Percentiles rank a stretch among this genome's conserved stretches.
Evolutionary conservation across 768 basidiomycete genomes (phyloP).

Genomic region (Exsudoporus frostii): DNA sequence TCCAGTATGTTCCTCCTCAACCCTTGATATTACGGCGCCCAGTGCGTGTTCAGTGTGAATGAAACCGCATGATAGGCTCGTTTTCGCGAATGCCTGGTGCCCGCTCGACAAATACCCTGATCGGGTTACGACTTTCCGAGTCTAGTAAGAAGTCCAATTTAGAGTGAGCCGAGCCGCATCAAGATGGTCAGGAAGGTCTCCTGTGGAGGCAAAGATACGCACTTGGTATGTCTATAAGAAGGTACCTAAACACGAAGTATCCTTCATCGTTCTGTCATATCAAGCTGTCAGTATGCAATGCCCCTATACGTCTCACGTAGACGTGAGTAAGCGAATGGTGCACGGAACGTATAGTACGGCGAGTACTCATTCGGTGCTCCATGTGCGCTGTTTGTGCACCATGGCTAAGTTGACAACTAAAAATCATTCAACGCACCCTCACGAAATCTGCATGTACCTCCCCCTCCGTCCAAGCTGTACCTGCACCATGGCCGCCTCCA

Average conservation of each 20-base stretch:
- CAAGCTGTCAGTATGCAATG: conserved; percentile 8
- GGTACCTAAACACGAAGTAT: conserved; percentile 73
- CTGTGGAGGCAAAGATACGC: conserved; percentile 32
- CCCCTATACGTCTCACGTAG: neutral
- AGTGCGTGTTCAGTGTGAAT: conserved; percentile 32
- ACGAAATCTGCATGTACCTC: conserved; percentile 80
- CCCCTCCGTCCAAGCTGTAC: conserved; percentile 61
- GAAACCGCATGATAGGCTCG: conserved; percentile 70
- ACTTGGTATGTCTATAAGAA: conserved; percentile 81
- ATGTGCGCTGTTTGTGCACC: neutral
- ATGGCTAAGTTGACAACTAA: neutral
- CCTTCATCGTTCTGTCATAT: conserved; percentile 63
- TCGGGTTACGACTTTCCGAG: conserved; percentile 57
- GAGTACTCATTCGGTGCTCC: neutral
- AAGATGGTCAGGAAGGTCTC: neutral
- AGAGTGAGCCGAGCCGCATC: conserved; percentile 6
- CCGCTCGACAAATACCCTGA: conserved; percentile 70
- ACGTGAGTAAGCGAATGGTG: conserved; percentile 1
- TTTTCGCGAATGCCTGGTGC: conserved; percentile 64
- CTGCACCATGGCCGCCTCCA: conserved; percentile 34
- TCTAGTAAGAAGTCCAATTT: conserved; percentile 36
- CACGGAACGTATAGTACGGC: neutral
- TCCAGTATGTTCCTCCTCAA: conserved; percentile 6
- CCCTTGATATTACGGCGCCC: conserved; percentile 9
- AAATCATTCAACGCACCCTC: conserved; percentile 46